Evolutionary conservation across 1,139 yeast species (phyloP).

Genomic region (Geotrichum siamense): DNA sequence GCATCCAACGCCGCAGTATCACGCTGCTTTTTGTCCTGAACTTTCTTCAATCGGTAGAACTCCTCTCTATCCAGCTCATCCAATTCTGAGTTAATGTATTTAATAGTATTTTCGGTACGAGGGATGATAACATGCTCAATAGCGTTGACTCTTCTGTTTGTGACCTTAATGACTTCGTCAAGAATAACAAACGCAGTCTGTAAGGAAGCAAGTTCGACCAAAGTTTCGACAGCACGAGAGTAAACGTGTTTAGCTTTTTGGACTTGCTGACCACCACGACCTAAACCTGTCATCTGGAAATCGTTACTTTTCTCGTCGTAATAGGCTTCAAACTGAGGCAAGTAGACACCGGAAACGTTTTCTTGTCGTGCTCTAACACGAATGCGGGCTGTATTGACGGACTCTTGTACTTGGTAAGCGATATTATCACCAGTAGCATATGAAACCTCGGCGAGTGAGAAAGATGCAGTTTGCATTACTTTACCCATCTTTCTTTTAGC

Average conservation of each 20-base stretch:
- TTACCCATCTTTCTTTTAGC: conserved; percentile 97
- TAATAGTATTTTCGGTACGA: conserved; percentile 91
- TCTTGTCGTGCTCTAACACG: conserved; percentile 89
- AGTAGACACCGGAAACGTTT: conserved; percentile 89
- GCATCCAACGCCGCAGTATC: conserved; percentile 61
- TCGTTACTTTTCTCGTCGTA: conserved; percentile 83
- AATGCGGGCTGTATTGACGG: conserved; percentile 80
- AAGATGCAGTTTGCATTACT: conserved; percentile 97
- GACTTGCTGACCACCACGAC: conserved; percentile 98
- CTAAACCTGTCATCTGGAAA: conserved; percentile 91
- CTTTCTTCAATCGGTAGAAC: conserved; percentile 91
- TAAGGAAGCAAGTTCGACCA: conserved; percentile 89
- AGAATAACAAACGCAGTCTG: conserved; percentile 90
- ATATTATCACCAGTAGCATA: conserved; percentile 96
- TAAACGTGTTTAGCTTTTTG: conserved; percentile 90
- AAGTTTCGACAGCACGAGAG: conserved; percentile 90
- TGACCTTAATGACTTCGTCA: conserved; percentile 95
- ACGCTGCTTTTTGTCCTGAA: conserved; percentile 90
- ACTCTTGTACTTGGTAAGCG: conserved; percentile 91
- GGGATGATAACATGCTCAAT: conserved; percentile 98
- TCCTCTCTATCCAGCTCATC: conserved; percentile 98
- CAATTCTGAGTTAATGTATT: conserved; percentile 84
- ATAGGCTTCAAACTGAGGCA: conserved; percentile 86
- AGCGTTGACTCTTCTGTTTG: conserved; percentile 97
- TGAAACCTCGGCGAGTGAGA: conserved; percentile 92